These are phyloP conservation scores for Solanum paucissectum DNA, from an alignment of 257 asterid genomes.

Conservation along the genomic window DNA sequence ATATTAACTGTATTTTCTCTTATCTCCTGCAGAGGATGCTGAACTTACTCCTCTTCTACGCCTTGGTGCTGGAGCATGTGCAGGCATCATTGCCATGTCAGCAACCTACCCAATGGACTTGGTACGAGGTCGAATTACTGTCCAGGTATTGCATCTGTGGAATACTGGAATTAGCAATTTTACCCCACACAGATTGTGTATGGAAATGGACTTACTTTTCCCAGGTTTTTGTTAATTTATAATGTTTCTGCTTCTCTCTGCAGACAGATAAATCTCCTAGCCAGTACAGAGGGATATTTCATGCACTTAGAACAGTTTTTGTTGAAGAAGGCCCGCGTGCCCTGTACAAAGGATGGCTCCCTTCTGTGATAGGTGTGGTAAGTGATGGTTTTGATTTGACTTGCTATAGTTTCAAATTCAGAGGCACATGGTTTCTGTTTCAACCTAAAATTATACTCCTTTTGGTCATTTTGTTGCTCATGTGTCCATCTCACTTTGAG, in stretches of 20 bases:
- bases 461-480: neutral
- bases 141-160: conserved; percentile 44
- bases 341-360: conserved; percentile 98
- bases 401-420: neutral
- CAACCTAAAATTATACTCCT: neutral
- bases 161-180: neutral
- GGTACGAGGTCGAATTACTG: conserved; percentile 97
- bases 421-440: neutral
- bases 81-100: conserved; percentile 98
- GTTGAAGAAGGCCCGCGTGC: conserved; percentile 97
- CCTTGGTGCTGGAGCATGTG: conserved; percentile 98
- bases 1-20: neutral
- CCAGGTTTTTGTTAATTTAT: neutral
- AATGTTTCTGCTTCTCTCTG: conserved; percentile 11
- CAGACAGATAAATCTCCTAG: conserved; percentile 87
- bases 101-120: conserved; percentile 99
- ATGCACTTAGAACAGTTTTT: conserved; percentile 88
- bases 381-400: conserved; percentile 20
- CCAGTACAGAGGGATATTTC: conserved; percentile 90
- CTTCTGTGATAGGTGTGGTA: conserved; percentile 98
- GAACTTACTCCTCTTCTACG: conserved; percentile 81
- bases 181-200: neutral
- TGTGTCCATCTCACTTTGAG: neutral
- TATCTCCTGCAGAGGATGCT: conserved; percentile 56
- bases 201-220: neutral